These are phyloP conservation scores for Buxus sempervirens DNA, from an alignment of 164 flowering plant genomes.

Conservation along the genomic window DNA sequence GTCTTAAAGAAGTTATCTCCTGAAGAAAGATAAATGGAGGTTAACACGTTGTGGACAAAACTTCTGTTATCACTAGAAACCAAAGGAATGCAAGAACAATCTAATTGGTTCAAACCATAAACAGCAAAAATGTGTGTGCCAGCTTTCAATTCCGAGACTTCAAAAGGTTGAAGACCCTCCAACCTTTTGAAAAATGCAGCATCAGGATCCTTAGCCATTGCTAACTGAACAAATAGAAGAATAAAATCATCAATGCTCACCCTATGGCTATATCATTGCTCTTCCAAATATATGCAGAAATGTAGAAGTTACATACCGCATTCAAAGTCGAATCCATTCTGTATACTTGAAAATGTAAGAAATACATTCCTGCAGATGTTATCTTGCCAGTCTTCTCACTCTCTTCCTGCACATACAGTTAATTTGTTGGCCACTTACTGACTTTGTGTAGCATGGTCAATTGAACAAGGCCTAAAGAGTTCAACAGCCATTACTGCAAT, in stretches of 20 bases:
- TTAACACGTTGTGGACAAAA: background rate
- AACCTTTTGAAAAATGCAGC: conserved; percentile 75
- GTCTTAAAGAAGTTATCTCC: conserved; percentile 84
- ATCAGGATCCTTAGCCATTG: conserved; percentile 84
- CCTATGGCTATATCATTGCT: background rate
- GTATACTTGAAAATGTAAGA: conserved; percentile 82
- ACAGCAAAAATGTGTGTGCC: conserved; percentile 90
- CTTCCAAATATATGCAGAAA: background rate
- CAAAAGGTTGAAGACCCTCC: conserved; percentile 91
- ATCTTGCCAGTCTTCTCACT: conserved; percentile 76
- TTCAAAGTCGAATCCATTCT: conserved; percentile 75
- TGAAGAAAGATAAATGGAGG: conserved; percentile 19
- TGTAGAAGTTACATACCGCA: conserved; percentile 34
- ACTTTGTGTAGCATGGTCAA: no score
- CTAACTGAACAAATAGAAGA: conserved; percentile 41
- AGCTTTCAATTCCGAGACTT: conserved; percentile 70
- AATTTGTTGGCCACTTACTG: no score
- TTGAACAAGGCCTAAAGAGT: no score
- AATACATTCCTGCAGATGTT: conserved; percentile 85
- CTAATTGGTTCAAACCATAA: conserved; percentile 49
- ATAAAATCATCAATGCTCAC: background rate
- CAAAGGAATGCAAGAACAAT: conserved; percentile 3
- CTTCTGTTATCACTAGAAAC: background rate
- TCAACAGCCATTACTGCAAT: no score
- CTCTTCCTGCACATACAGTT: conserved; percentile 50